Base-by-base conservation (phyloP, 805 yeast species). In the Ascoidea tarda region DNA sequence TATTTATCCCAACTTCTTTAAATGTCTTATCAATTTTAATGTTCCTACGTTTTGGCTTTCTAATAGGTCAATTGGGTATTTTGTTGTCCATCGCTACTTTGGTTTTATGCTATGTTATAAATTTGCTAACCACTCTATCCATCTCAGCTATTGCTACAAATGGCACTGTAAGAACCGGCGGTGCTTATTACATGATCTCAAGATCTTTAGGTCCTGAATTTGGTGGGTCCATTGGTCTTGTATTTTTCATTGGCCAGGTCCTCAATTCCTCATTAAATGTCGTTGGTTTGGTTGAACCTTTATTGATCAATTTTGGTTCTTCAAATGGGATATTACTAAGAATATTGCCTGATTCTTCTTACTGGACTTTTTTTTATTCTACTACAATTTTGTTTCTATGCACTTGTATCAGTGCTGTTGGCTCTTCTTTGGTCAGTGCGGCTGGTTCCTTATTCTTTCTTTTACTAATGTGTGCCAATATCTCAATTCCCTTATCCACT, bases 131-230 rank as follows among this genome's bases (percentile, higher is more conserved):
- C 0, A 87, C 96, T 0, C 67, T 93, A 58, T 87, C 96, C 21
- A 82, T 93, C 54, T 86, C 96, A 52, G 99, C 99, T 1, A 93
- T 93, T 55, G 88, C 97, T 1, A 93, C 99, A 1, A 93, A 93
- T 63, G 99, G 99, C 28, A 88, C 95, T 0, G 98, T 93, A 2
- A 78, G 89, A 59, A 98, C 98, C 12, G 99, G 99, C 14, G 99
- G 99, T 49, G 97, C 98, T 0, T 93, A 93, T 64, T 93, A 89
- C 62, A 93, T 93, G 97, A 88, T 93, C 55, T 85, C 96, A 42
- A 75, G 99, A 59, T 84, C 96, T 42, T 70, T 93, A 55, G 99
- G 99, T 0, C 96, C 97, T 4, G 99, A 93, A 64, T 93, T 93
- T 67, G 99, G 99, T 32, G 99, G 99, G 4, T 85, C 96, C 4